Base-by-base conservation (phyloP, 306 rosid genomes). In the Arachis stenosperma region DNA sequence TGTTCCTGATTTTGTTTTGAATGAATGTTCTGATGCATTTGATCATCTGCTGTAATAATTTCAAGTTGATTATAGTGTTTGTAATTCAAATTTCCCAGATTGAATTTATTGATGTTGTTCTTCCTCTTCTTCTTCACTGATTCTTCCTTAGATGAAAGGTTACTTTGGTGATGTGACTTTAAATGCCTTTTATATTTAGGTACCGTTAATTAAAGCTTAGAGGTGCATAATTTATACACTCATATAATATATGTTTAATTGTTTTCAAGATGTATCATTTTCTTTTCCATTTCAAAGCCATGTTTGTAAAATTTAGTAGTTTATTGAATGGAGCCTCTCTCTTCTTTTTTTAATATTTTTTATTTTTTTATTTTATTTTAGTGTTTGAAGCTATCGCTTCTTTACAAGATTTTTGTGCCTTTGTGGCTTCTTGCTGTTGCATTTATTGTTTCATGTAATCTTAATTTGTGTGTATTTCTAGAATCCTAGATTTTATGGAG, bases 341-440 rank as follows among this genome's bases (percentile, higher is more conserved):
- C 4, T 33, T 33, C 37, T 33, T 33, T 33, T 33, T 33, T 33
- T 33, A 22, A 22, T 22, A 22, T 33, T 33, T 33, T 33, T 3
- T 44, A 3, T 7, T 63, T 9, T 13, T n/a, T n/a, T n/a, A n/a
- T n/a, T 33, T 40, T 8, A 3, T 55, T 63, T 7, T 6, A 8
- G 15, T 67, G 10, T 48, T 17, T n/a, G 14, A 37, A 47, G 55
- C 59, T 52, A 71, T 57, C 56, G n/a, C 53, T 29, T 39, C 64
- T 52, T 58, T 51, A 33, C 9, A 48, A 61, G 42, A 6, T 7
- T 9, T 9, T 59, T 2, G n/a, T 46, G 27, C 53, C 13, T 83
- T 55, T n/a, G 54, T 51, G 74, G 10, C 55, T 44, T 39, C 14
- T 63, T 78, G 67, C n/a, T 55, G 27, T 76, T 73, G 67, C 75